Percentiles rank a stretch among this genome's conserved stretches.
These are phyloP conservation scores for Lindgomyces ingoldianus DNA, from an alignment of 495 filamentous ascomycete genomes.

Conservation along the genomic window DNA sequence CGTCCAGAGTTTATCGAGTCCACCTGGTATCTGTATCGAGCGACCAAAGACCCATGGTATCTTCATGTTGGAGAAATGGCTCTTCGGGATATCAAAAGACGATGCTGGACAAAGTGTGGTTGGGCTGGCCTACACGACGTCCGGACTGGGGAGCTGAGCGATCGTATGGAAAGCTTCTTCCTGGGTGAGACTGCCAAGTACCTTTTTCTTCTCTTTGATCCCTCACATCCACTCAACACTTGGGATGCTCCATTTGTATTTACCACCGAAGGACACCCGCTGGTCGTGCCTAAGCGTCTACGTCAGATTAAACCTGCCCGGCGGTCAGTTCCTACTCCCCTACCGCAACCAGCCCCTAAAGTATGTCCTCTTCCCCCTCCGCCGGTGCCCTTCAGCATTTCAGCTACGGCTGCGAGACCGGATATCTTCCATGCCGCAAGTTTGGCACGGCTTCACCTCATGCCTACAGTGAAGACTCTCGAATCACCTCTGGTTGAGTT, in stretches of 20 bases:
- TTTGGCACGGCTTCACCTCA: constrained; percentile 76
- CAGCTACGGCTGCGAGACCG: constrained; percentile 75
- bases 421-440: constrained; percentile 91
- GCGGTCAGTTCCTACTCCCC: background rate
- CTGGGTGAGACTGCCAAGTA: constrained; percentile 96
- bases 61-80: constrained; percentile 95
- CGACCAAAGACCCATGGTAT: constrained; percentile 96
- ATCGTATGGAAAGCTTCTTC: constrained; percentile 99
- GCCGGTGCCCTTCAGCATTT: constrained; percentile 65
- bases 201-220: constrained; percentile 84
- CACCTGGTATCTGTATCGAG: constrained; percentile 87
- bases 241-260: constrained; percentile 89
- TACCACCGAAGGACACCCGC: constrained; percentile 91
- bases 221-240: constrained; percentile 81
- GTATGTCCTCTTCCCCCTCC: constrained; percentile 64
- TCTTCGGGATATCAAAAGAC: constrained; percentile 78
- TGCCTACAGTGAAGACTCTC: constrained; percentile 58
- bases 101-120: constrained; percentile 92
- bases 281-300: constrained; percentile 67
- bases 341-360: constrained; percentile 26
- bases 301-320: background rate
- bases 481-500: constrained; percentile 58
- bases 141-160: constrained; percentile 79
- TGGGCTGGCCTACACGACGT: constrained; percentile 97
- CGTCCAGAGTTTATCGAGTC: constrained; percentile 96